phyloP scores from a whole-genome alignment of 176 grass and related monocot genomes.

The Triticum urartu region DNA sequence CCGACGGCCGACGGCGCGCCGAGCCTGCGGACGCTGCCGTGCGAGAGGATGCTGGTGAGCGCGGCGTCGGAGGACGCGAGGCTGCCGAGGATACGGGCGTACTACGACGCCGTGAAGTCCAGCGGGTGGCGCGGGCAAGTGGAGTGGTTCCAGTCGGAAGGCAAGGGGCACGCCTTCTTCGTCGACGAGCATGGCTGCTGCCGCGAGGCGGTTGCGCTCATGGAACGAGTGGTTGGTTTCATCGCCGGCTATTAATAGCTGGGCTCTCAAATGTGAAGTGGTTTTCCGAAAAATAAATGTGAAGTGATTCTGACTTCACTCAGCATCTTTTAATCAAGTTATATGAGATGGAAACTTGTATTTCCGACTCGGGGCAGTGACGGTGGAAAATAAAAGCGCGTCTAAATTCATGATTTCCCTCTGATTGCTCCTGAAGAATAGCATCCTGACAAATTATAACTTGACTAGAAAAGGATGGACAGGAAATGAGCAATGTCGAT shows the following conservation, averaged over 20 bases:
- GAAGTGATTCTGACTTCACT: too few relatives aligned
- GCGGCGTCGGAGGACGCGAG: slow-evolving; percentile 39
- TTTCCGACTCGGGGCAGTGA: too few relatives aligned
- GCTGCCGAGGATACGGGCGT: slow-evolving; percentile 28
- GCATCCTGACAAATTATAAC: too few relatives aligned
- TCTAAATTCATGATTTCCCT: too few relatives aligned
- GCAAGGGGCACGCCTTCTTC: slow-evolving; percentile 50
- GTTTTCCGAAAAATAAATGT: too few relatives aligned
- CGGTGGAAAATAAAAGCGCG: too few relatives aligned
- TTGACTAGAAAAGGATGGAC: too few relatives aligned
- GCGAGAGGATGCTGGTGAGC: slow-evolving; percentile 32
- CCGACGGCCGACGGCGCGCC: slow-evolving; percentile 38
- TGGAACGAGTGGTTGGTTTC: slow-evolving; percentile 33
- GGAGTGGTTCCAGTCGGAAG: slow-evolving; percentile 44
- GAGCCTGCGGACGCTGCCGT: slow-evolving; percentile 14
- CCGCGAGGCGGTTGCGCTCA: slow-evolving; percentile 34
- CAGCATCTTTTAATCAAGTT: too few relatives aligned
- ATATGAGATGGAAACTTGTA: too few relatives aligned
- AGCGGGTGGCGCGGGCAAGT: slow-evolving; percentile 45
- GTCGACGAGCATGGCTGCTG: not conserved
- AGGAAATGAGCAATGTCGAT: too few relatives aligned
- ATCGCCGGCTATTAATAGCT: not conserved
- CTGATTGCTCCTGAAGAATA: too few relatives aligned
- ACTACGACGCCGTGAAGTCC: slow-evolving; percentile 39
- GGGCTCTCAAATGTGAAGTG: not conserved